phyloP scores from a whole-genome alignment of 305 asterid genomes.

The Plantago coronopus region DNA sequence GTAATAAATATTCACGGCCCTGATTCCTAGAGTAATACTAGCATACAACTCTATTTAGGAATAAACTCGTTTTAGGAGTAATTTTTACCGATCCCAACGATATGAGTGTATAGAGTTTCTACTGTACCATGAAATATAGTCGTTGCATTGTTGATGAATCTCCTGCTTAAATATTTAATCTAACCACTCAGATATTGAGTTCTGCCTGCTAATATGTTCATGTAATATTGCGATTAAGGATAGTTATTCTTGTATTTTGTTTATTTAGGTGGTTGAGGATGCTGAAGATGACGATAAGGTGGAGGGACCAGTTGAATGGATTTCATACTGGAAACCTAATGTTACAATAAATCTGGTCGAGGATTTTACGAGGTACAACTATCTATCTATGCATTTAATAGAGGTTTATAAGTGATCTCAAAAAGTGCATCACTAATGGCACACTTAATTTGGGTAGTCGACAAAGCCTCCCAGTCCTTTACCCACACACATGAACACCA shows the following conservation, averaged over 20 bases:
- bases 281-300: slow-evolving; percentile 50
- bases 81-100: no score
- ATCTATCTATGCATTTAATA: slow-evolving; percentile 9
- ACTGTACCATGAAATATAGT: no score
- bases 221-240: no score
- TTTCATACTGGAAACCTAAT: slow-evolving; percentile 89
- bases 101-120: no score
- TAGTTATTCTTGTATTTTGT: slow-evolving; percentile 13
- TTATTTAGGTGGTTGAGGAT: slow-evolving; percentile 54
- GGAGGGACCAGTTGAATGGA: slow-evolving; percentile 70
- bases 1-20: no score
- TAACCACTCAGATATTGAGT: slow-evolving; percentile 10
- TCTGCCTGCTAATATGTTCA: no score
- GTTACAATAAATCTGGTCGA: slow-evolving; percentile 87
- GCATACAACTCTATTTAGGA: no score
- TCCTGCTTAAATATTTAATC: not conserved
- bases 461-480: no score
- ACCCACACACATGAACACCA: no score
- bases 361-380: slow-evolving; percentile 78
- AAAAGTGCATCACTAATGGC: not conserved
- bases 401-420: slow-evolving; percentile 12
- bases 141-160: not conserved
- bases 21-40: no score
- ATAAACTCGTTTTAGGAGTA: no score
- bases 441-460: no score